phyloP scores from a whole-genome alignment of 345 rosid genomes.

The Arabidopsis arenosa region DNA sequence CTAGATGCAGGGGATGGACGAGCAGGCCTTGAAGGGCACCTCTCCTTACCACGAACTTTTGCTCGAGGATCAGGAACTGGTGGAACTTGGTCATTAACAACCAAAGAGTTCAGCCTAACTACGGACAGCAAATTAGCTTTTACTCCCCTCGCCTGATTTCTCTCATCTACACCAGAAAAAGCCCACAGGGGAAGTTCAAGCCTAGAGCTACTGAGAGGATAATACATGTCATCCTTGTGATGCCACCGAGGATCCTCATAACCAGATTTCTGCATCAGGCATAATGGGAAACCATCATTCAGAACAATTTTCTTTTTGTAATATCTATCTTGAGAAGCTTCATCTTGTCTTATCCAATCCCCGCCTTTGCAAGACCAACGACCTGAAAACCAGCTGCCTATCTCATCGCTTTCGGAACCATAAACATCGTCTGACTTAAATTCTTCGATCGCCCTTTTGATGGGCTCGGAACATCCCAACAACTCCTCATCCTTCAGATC shows the following conservation, averaged over 20 bases:
- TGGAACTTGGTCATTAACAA: conserved; percentile 89
- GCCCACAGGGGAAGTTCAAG: conserved; percentile 98
- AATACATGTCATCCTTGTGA: conserved; percentile 80
- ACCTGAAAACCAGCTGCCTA: conserved; percentile 73
- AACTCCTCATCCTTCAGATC: conserved; percentile 51
- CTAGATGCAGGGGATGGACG: conserved; percentile 64
- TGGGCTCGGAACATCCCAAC: conserved; percentile 46
- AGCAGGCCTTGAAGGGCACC: conserved; percentile 66
- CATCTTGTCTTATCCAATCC: conserved; percentile 97
- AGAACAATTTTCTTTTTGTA: conserved; percentile 75
- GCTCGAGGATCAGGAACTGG: conserved; percentile 71
- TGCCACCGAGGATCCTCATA: conserved; percentile 92
- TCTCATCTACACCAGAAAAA: conserved; percentile 75
- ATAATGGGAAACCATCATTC: conserved; percentile 93
- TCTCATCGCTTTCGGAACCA: conserved; percentile 50
- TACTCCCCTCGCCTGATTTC: conserved; percentile 70
- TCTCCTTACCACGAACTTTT: conserved; percentile 78
- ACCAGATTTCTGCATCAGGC: conserved; percentile 93
- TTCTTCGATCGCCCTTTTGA: conserved; percentile 50
- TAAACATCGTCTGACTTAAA: conserved; percentile 52
- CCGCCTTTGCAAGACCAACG: conserved; percentile 98
- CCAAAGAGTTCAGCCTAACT: conserved; percentile 96
- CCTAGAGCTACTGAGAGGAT: conserved; percentile 73
- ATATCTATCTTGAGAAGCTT: conserved; percentile 64
- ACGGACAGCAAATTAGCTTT: conserved; percentile 80